Evolutionary conservation across 305 asterid genomes (phyloP).

Genomic region (Fraxinus albicans): DNA sequence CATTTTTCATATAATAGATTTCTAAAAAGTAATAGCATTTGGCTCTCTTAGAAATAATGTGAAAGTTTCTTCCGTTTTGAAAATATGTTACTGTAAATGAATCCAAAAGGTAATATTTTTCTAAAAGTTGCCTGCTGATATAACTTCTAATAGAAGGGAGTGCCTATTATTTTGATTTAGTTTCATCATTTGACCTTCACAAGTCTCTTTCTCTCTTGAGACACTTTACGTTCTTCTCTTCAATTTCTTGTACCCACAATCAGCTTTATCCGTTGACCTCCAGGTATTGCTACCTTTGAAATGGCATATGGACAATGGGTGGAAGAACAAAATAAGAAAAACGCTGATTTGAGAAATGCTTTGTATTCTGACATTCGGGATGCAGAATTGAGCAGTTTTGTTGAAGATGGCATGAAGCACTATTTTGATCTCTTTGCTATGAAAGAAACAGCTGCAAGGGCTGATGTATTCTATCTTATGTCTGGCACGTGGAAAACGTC

Average conservation of each 20-base stretch:
- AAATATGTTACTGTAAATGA: not conserved
- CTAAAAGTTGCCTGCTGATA: not conserved
- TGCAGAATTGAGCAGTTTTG: constrained; percentile 47
- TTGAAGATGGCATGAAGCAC: constrained; percentile 64
- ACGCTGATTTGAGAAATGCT: constrained; percentile 60
- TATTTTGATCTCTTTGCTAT: constrained; percentile 66
- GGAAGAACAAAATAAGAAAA: constrained; percentile 67
- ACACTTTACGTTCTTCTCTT: not conserved
- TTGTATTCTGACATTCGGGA: constrained; percentile 57
- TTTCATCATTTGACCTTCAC: not conserved
- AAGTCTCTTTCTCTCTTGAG: not conserved
- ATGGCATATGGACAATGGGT: constrained; percentile 82
- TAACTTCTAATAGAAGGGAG: not conserved
- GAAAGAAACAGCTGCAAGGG: constrained; percentile 78
- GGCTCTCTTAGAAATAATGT: not conserved
- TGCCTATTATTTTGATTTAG: not conserved
- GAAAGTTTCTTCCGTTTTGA: not conserved
- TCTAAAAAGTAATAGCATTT: not conserved
- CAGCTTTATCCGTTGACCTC: constrained; percentile 20
- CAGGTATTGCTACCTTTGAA: constrained; percentile 68
- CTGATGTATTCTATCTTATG: constrained; percentile 76
- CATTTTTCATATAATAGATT: not conserved
- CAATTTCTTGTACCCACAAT: not conserved
- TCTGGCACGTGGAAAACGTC: constrained; percentile 86
- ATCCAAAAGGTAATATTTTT: not conserved